Evolutionary conservation across 2,329 filamentous ascomycete species (phyloP).

Genomic region (Lasiodiplodia hormozganensis): DNA sequence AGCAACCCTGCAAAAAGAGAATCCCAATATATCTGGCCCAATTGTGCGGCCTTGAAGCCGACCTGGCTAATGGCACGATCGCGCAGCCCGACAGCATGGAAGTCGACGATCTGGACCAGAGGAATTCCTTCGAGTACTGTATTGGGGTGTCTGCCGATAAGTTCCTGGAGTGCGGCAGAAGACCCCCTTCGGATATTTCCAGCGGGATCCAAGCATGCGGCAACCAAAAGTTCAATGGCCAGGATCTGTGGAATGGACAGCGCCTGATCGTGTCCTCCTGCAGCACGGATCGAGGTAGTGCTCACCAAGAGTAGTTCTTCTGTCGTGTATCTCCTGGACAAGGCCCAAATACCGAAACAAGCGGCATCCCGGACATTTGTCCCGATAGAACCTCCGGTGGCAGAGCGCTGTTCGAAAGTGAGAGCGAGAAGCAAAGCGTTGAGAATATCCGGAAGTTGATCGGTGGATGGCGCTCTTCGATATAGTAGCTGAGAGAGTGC

Average conservation of each 20-base stretch:
- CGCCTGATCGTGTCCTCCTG: slow-evolving; percentile 43
- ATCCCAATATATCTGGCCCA: slow-evolving; percentile 70
- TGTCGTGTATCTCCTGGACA: slow-evolving; percentile 86
- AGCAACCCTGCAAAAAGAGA: slow-evolving; percentile 75
- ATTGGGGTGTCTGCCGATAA: slow-evolving; percentile 91
- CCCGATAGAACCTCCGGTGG: slow-evolving; percentile 84
- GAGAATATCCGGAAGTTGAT: slow-evolving; percentile 75
- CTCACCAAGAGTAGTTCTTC: slow-evolving; percentile 73
- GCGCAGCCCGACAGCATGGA: slow-evolving; percentile 88
- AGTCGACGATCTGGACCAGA: slow-evolving; percentile 89
- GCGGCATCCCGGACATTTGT: slow-evolving; percentile 93
- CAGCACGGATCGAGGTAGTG: slow-evolving; percentile 51
- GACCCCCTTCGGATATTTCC: slow-evolving; percentile 93
- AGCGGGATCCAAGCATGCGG: slow-evolving; percentile 84
- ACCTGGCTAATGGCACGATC: slow-evolving; percentile 82
- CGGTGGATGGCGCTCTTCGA: slow-evolving; percentile 76
- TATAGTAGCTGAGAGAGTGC: slow-evolving; percentile 88
- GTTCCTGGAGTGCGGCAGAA: slow-evolving; percentile 91
- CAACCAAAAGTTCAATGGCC: slow-evolving; percentile 79
- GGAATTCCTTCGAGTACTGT: slow-evolving; percentile 81
- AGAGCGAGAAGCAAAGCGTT: slow-evolving; percentile 80
- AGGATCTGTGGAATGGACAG: slow-evolving; percentile 72
- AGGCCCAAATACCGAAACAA: slow-evolving; percentile 94
- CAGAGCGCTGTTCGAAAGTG: slow-evolving; percentile 85
- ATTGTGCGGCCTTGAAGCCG: slow-evolving; percentile 69